Evolutionary conservation across 805 yeast species (phyloP).

Genomic region (Alloascoidea africana): DNA sequence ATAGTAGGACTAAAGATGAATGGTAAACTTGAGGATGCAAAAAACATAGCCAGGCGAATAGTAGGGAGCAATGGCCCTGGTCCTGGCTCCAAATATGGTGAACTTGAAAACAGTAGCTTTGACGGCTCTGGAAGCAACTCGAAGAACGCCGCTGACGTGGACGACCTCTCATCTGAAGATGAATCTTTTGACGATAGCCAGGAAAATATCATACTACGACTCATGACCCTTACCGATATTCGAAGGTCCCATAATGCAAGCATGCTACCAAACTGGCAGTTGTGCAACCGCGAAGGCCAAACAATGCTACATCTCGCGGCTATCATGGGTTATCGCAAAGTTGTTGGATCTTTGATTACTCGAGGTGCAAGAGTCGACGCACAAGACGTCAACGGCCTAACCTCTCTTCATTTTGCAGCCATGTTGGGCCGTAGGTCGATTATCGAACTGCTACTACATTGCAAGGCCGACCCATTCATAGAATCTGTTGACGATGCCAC

Average conservation of each 20-base stretch:
- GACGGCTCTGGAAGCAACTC: too few species aligned
- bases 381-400: slow-evolving; percentile 52
- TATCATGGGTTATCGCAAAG: slow-evolving; percentile 48
- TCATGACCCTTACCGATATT: neutral
- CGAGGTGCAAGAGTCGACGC: slow-evolving; percentile 53
- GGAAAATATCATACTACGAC: neutral
- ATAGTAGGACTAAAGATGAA: slow-evolving; percentile 96
- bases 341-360: slow-evolving; percentile 48
- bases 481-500: slow-evolving; percentile 30
- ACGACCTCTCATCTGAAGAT: neutral
- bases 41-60: slow-evolving; percentile 82
- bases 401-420: slow-evolving; percentile 64
- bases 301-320: slow-evolving; percentile 79
- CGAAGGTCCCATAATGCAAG: neutral
- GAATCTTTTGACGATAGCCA: neutral
- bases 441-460: slow-evolving; percentile 39
- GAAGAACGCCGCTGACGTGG: too few species aligned
- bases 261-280: slow-evolving; percentile 54
- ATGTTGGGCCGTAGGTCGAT: slow-evolving; percentile 47
- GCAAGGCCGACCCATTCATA: slow-evolving; percentile 38
- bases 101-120: slow-evolving; percentile 9
- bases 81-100: slow-evolving; percentile 1
- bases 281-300: slow-evolving; percentile 75
- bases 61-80: slow-evolving; percentile 32
- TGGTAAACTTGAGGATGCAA: slow-evolving; percentile 89